Base-by-base conservation (phyloP, 768 basidiomycete species). In the Naganishia vishniacii region DNA sequence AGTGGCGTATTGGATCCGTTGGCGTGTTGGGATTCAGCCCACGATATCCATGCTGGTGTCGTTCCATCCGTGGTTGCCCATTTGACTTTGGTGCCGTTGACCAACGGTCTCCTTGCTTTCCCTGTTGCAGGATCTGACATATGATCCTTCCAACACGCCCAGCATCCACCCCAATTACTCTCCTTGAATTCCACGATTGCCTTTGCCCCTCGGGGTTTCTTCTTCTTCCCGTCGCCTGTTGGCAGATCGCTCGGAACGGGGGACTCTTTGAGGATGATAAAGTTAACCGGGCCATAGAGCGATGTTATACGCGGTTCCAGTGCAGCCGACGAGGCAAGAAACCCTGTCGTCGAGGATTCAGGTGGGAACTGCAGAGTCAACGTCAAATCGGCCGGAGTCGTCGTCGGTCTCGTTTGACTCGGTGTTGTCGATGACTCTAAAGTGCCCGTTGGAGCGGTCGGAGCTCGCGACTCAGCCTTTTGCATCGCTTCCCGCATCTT, bases 91-190 rank as follows among this genome's bases (percentile, higher is more conserved):
- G 68, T 58, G 1, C 75, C 75, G 1, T 65, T 48, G 18, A 68
- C 67, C 20, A 72, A 16, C 18, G 58, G 49, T 42, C 59, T 62
- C 13, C 42, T 45, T 3, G 23, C 62, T 47, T 41, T 26, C 32
- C 63, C 31, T 25, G 29, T 11, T 31, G 46, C n/a, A 41, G 49
- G 28, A 62, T 34, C 65, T 34, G 60, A 48, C 28, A 48, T 23
- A 61, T 73, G 71, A 69, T 77, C 75, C 48, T 67, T 73, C 72
- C 71, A 73, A 59, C 75, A 77, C 1, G 73, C 74, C 75, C 75
- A 77, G 62, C 75, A 77, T 16, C 75, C 75, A 28, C 71, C 70
- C 73, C 72, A 73, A 69, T 75, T 77, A 13, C 69, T 68, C 44
- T 69, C 67, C 47, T 65, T 68, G 49, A 75, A 77, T 46, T 76